Evolutionary conservation across 345 rosid genomes (phyloP).

Genomic region (Corchorus capsularis): DNA sequence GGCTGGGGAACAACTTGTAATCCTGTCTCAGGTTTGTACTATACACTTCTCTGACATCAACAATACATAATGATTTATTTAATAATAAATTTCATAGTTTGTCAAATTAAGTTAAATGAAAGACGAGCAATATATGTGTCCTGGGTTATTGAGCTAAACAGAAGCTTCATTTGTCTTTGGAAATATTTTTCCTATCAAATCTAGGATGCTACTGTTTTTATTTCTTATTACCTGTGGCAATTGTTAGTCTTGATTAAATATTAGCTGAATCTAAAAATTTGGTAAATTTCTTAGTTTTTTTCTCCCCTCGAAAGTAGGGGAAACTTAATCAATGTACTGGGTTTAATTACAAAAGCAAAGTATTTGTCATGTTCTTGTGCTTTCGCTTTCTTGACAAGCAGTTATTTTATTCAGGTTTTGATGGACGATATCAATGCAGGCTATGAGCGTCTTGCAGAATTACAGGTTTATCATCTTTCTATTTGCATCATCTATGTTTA

Average conservation of each 20-base stretch:
- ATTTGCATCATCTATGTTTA: background rate
- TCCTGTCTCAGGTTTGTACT: constrained; percentile 78
- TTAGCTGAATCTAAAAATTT: too few relatives aligned
- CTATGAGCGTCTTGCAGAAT: constrained; percentile 82
- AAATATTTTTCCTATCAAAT: background rate
- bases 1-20: constrained; percentile 76
- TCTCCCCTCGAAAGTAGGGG: too few relatives aligned
- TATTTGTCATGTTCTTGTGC: background rate
- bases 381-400: constrained; percentile 18
- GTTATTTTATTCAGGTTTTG: constrained; percentile 61
- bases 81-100: background rate
- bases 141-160: background rate
- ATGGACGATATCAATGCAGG: constrained; percentile 92
- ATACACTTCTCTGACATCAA: constrained; percentile 1
- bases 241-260: too few relatives aligned
- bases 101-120: background rate
- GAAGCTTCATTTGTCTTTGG: constrained; percentile 4
- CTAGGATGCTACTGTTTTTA: constrained; percentile 1
- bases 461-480: constrained; percentile 60
- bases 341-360: background rate
- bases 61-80: background rate
- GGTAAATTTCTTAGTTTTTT: too few relatives aligned
- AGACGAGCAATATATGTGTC: background rate
- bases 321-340: too few relatives aligned
- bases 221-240: background rate